A percentile compares a stretch with the other conserved stretches of the same genome.
Conservation (phyloP, 768 basidiomycete genomes). For the Collybia sordida region DNA sequence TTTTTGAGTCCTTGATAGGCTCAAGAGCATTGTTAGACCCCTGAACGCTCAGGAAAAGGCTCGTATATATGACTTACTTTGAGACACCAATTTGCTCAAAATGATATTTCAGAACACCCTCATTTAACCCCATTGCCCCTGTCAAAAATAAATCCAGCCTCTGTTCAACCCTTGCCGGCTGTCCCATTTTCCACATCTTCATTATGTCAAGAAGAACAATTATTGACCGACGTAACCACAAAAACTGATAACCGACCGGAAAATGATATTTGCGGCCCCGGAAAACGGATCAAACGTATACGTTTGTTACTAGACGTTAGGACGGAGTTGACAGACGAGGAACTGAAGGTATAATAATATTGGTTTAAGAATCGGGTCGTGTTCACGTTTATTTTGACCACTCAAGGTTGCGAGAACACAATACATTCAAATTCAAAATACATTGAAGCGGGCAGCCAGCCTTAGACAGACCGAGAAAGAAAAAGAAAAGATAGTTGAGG, state of each 20-base stretch:
- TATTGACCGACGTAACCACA: conserved; percentile 25
- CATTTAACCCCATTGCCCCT: background rate
- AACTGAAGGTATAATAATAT: conserved; percentile 57
- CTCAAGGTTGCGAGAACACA: conserved; percentile 58
- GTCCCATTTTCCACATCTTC: conserved; percentile 39
- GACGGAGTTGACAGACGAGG: conserved; percentile 81
- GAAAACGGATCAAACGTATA: conserved; percentile 45
- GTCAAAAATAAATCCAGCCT: conserved; percentile 1
- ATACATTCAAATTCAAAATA: conserved; percentile 64
- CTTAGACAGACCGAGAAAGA: conserved; percentile 58
- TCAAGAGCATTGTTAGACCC: background rate
- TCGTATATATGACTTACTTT: background rate
- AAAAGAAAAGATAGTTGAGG: conserved; percentile 50
- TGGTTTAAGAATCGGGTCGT: background rate
- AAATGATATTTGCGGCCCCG: conserved; percentile 1
- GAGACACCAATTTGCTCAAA: background rate
- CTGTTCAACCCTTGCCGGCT: conserved; percentile 24
- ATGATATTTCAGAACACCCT: background rate
- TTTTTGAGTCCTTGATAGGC: background rate
- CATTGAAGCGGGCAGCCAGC: conserved; percentile 48
- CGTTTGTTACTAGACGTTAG: conserved; percentile 66
- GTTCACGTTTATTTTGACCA: conserved; percentile 1
- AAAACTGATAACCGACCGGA: conserved; percentile 20
- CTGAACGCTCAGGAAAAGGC: conserved; percentile 14
- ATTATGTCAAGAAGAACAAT: conserved; percentile 38